Evolutionary conservation across 352 stramenopile genomes (phyloP).

Genomic region (Peronospora belbahrii): DNA sequence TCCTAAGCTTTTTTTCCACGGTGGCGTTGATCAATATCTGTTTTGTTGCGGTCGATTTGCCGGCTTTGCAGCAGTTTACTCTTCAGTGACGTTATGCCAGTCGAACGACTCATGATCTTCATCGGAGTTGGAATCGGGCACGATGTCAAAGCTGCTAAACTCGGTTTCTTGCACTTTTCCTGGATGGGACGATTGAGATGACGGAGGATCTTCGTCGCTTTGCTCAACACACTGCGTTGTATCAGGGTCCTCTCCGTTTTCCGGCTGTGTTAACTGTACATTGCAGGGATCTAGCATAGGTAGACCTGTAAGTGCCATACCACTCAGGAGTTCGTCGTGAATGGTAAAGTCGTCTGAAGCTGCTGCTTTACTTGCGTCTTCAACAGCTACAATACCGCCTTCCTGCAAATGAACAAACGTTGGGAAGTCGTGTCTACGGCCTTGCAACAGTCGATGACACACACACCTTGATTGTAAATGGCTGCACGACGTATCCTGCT

Average conservation of each 20-base stretch:
- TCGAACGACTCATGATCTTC: slow-evolving; percentile 26
- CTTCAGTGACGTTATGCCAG: slow-evolving; percentile 20
- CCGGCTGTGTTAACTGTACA: slow-evolving; percentile 56
- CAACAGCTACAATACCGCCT: slow-evolving; percentile 30
- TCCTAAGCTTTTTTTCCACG: slow-evolving; percentile 48
- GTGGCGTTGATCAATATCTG: slow-evolving; percentile 22
- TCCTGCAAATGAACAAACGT: slow-evolving; percentile 19
- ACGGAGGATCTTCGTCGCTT: slow-evolving; percentile 14
- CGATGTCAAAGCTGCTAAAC: slow-evolving; percentile 39
- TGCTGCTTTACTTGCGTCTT: slow-evolving; percentile 14
- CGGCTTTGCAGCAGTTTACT: slow-evolving; percentile 3
- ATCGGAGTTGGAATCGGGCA: slow-evolving; percentile 53
- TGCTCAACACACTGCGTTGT: slow-evolving; percentile 16
- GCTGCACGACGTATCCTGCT: slow-evolving; percentile 49
- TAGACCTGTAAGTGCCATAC: slow-evolving; percentile 35
- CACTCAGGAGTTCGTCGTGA: slow-evolving; percentile 48
- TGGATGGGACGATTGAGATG: slow-evolving; percentile 5
- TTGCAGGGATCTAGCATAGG: slow-evolving; percentile 39
- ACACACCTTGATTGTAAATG: slow-evolving; percentile 51
- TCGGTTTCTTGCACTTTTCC: slow-evolving; percentile 10
- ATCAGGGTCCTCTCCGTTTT: slow-evolving; percentile 20
- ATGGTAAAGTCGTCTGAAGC: slow-evolving; percentile 33
- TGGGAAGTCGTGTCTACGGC: not conserved
- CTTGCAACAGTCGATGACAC: not conserved
- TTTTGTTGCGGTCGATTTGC: not conserved